phyloP scores from a whole-genome alignment of 805 yeast species.

The Suhomyces pyralidae region DNA sequence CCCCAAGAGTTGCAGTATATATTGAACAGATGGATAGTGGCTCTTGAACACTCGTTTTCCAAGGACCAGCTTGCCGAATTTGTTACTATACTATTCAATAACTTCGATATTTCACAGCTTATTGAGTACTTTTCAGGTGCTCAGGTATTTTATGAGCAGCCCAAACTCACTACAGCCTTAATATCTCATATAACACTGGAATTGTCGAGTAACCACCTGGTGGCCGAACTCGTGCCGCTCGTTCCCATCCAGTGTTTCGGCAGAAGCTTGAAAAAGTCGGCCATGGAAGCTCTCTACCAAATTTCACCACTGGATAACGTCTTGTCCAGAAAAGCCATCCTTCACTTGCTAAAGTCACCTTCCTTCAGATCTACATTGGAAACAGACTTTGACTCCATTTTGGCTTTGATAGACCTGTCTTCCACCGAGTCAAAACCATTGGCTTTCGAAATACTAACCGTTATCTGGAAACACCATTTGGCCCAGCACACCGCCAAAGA shows the following conservation, averaged over 20 bases:
- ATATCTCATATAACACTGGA: conserved; percentile 17
- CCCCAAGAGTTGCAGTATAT: conserved; percentile 7
- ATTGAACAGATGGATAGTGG: conserved; percentile 55
- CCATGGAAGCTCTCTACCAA: conserved; percentile 13
- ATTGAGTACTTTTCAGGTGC: conserved; percentile 17
- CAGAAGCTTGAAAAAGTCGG: conserved; percentile 9
- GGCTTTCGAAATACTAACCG: conserved; percentile 16
- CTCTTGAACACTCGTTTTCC: conserved; percentile 36
- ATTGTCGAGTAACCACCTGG: background rate
- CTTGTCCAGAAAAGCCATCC: conserved; percentile 22
- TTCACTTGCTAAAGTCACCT: conserved; percentile 46
- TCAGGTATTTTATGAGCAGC: conserved; percentile 49
- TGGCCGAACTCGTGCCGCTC: conserved; percentile 10
- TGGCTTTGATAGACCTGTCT: conserved; percentile 6
- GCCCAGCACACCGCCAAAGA: conserved; percentile 33
- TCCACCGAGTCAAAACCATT: background rate
- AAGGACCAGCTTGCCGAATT: conserved; percentile 25
- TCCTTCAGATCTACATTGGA: conserved; percentile 55
- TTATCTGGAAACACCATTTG: conserved; percentile 40
- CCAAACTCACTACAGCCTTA: conserved; percentile 30
- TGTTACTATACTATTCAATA: conserved; percentile 24
- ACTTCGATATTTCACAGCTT: conserved; percentile 1
- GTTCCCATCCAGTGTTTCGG: conserved; percentile 52
- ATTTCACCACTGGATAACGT: conserved; percentile 3
- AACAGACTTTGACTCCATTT: conserved; percentile 26